Conservation (phyloP, 2,329 filamentous ascomycete genomes). For the Colletotrichum sojae region DNA sequence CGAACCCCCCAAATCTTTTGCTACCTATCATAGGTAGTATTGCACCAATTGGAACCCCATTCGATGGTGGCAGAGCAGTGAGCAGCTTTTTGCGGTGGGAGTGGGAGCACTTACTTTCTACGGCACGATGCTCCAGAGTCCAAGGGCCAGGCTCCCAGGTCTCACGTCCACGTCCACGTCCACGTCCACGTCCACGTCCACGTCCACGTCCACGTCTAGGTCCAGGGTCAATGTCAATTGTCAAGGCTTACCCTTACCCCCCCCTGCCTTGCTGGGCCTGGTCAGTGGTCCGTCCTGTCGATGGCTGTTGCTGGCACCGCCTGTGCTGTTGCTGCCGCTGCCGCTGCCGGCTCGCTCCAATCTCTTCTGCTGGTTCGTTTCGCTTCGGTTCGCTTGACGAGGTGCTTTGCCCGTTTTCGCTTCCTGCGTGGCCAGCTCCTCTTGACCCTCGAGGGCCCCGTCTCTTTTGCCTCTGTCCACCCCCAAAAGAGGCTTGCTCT, state of each 20-base stretch:
- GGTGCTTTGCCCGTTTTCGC: conserved; percentile 27
- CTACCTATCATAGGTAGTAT: not conserved
- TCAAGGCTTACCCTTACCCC: conserved; percentile 4
- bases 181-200: not conserved
- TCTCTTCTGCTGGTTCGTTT: conserved; percentile 36
- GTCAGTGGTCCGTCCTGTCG: not conserved
- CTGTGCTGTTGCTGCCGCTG: not conserved
- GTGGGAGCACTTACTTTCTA: not conserved
- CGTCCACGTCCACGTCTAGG: conserved; percentile 4
- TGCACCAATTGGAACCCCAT: conserved; percentile 33
- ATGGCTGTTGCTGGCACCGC: no score
- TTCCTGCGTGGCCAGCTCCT: conserved; percentile 10
- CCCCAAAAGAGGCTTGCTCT: conserved; percentile 41
- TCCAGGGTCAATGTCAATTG: conserved; percentile 2
- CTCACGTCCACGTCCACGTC: not conserved
- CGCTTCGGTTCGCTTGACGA: conserved; percentile 39
- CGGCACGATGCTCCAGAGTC: not conserved
- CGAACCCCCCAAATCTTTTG: conserved; percentile 15
- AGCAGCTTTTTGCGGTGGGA: conserved; percentile 14
- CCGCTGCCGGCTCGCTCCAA: conserved; percentile 7
- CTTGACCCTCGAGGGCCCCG: conserved; percentile 17
- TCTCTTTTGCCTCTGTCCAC: conserved; percentile 44
- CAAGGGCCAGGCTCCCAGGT: conserved; percentile 31
- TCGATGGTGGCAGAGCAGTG: conserved; percentile 26
- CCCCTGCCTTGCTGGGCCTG: not conserved